Evolutionary conservation across 2,329 filamentous ascomycete genomes (phyloP).

Genomic region (Penicillium janthinellum): DNA sequence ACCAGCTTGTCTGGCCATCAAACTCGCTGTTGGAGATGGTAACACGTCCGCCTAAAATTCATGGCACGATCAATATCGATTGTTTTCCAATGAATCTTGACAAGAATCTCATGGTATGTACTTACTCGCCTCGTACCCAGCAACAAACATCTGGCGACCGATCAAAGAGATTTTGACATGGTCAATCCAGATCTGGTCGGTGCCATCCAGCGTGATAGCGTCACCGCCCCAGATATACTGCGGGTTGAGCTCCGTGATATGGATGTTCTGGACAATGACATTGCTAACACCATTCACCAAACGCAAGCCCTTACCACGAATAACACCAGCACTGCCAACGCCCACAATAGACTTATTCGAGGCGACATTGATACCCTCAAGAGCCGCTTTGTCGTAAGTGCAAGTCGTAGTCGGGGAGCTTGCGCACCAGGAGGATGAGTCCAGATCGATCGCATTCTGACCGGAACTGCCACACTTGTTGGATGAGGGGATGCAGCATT

Average conservation of each 20-base stretch:
- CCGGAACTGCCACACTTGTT: slow-evolving; percentile 43
- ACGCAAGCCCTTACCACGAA: slow-evolving; percentile 59
- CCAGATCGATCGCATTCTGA: slow-evolving; percentile 56
- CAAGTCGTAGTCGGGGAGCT: slow-evolving; percentile 54
- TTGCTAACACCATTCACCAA: slow-evolving; percentile 50
- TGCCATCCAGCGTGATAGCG: slow-evolving; percentile 54
- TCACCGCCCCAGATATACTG: slow-evolving; percentile 62
- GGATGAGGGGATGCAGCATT: slow-evolving; percentile 38
- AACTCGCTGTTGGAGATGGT: slow-evolving; percentile 63
- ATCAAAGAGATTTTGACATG: slow-evolving; percentile 48
- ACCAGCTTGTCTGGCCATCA: slow-evolving; percentile 57
- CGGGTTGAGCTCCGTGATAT: slow-evolving; percentile 56
- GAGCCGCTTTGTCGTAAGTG: slow-evolving; percentile 54
- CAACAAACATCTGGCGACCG: slow-evolving; percentile 32
- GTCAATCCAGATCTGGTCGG: slow-evolving; percentile 50
- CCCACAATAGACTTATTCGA: slow-evolving; percentile 62
- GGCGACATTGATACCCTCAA: slow-evolving; percentile 52
- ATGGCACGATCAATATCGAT: slow-evolving; percentile 2
- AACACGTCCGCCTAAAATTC: slow-evolving; percentile 50
- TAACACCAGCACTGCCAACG: slow-evolving; percentile 54
- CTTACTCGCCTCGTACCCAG: slow-evolving; percentile 28
- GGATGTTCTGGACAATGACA: slow-evolving; percentile 62
- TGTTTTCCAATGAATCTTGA: neutral
- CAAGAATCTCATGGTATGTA: slow-evolving; percentile 15
- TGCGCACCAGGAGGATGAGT: slow-evolving; percentile 58